Conservation (phyloP, 305 asterid species). For the Fraxinus latifolia region DNA sequence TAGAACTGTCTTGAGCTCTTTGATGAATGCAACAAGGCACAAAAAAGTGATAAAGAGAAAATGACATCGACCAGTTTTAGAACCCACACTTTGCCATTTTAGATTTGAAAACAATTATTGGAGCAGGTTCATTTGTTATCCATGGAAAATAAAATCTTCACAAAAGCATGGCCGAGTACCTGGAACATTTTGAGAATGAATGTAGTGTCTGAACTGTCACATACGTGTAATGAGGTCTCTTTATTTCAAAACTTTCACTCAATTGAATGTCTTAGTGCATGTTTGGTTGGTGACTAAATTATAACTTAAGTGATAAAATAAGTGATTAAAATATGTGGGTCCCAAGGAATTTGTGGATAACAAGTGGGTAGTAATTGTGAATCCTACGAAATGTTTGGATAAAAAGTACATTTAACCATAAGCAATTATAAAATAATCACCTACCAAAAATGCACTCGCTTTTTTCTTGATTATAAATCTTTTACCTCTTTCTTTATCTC, state of each 20-base stretch:
- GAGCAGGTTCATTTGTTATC: neutral
- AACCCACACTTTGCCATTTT: neutral
- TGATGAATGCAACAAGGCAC: neutral
- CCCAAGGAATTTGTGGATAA: neutral
- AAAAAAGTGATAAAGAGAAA: neutral
- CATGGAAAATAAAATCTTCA: neutral
- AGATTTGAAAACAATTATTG: neutral
- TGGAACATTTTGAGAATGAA: neutral
- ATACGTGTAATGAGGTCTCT: neutral
- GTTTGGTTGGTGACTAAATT: neutral
- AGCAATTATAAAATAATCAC: neutral
- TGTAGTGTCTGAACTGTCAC: neutral
- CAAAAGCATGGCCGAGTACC: neutral
- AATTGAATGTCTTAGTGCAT: neutral
- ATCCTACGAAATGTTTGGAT: neutral
- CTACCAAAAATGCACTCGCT: neutral
- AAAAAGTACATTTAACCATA: neutral
- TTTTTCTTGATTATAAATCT: neutral
- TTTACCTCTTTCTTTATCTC: neutral
- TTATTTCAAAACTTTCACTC: neutral
- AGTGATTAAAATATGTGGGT: neutral
- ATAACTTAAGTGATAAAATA: neutral
- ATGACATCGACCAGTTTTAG: neutral
- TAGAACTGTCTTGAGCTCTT: neutral
- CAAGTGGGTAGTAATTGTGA: neutral